A percentile compares a stretch with the other conserved stretches of the same genome.
Conservation (phyloP, 2,329 filamentous ascomycete species). For the Colletotrichum lini region DNA sequence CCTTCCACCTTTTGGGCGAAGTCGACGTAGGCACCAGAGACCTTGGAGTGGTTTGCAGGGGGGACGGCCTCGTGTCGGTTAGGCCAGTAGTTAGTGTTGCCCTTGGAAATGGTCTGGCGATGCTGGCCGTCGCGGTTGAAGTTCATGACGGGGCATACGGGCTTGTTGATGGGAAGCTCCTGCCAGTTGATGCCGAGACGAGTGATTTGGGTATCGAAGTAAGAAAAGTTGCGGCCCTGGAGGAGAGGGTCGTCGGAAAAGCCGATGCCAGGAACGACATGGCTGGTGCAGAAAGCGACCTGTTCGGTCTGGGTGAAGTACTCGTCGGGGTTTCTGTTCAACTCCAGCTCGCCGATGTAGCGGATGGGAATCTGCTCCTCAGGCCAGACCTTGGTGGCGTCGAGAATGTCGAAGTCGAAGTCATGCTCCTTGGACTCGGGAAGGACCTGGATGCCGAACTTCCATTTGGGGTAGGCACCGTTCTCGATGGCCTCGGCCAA, state of each 20-base stretch:
- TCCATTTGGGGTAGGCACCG: conserved; percentile 82
- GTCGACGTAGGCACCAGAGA: conserved; percentile 79
- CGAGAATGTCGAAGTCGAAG: conserved; percentile 89
- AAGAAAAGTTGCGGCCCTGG: conserved; percentile 80
- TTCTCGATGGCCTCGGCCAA: conserved; percentile 81
- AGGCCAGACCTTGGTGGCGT: conserved; percentile 89
- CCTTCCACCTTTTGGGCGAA: conserved; percentile 76
- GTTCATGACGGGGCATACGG: conserved; percentile 82
- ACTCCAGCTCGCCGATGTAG: conserved; percentile 83
- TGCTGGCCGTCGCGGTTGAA: conserved; percentile 82
- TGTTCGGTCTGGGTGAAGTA: conserved; percentile 89
- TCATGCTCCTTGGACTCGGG: conserved; percentile 79
- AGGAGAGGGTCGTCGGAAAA: conserved; percentile 82
- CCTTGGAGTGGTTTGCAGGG: conserved; percentile 65
- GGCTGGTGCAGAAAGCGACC: conserved; percentile 84
- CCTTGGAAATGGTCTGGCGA: conserved; percentile 80
- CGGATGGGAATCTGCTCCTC: conserved; percentile 82
- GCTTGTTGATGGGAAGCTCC: conserved; percentile 83
- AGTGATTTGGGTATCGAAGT: conserved; percentile 78
- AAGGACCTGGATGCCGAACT: conserved; percentile 85
- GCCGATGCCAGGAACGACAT: conserved; percentile 84
- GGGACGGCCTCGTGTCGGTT: conserved; percentile 77
- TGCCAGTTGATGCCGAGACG: conserved; percentile 83
- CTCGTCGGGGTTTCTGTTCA: conserved; percentile 86
- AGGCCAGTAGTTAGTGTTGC: conserved; percentile 85